These are phyloP conservation scores for Geotrichum reessii DNA, from an alignment of 1,139 yeast genomes.

Conservation along the genomic window DNA sequence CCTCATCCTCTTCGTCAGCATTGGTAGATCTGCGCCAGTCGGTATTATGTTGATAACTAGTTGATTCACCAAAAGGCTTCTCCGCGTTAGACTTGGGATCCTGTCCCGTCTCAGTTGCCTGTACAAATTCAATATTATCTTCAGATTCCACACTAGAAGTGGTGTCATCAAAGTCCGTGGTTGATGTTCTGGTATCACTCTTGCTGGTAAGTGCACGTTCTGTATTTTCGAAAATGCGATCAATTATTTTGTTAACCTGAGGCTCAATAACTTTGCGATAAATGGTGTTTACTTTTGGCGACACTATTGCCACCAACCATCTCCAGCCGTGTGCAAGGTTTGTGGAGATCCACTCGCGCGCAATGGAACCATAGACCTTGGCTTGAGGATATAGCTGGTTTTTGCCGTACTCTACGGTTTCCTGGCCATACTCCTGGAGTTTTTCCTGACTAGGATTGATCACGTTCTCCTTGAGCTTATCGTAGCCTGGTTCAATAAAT, in stretches of 20 bases:
- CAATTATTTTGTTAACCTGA: slow-evolving; percentile 28
- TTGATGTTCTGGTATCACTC: slow-evolving; percentile 8
- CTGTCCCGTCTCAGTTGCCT: background rate
- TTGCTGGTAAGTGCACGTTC: background rate
- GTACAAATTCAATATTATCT: background rate
- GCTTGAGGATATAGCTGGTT: background rate
- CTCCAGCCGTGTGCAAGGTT: slow-evolving; percentile 1
- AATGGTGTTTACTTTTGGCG: slow-evolving; percentile 2
- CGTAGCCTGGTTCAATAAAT: background rate
- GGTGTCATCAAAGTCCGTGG: slow-evolving; percentile 6
- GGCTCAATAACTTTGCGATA: slow-evolving; percentile 27
- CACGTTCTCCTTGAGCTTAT: background rate
- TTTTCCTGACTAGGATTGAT: background rate
- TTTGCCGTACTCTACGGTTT: background rate
- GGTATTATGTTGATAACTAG: background rate
- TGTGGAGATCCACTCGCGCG: background rate
- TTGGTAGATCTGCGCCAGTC: background rate
- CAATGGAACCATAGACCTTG: background rate
- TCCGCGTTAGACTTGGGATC: slow-evolving; percentile 1
- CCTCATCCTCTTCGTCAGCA: background rate
- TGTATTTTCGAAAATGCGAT: slow-evolving; percentile 21
- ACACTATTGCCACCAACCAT: slow-evolving; percentile 5
- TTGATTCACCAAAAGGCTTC: background rate
- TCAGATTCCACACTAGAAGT: background rate
- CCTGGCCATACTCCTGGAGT: background rate